These are phyloP conservation scores for Pythium pectinolyticum DNA, from an alignment of 352 stramenopile species.

Conservation along the genomic window DNA sequence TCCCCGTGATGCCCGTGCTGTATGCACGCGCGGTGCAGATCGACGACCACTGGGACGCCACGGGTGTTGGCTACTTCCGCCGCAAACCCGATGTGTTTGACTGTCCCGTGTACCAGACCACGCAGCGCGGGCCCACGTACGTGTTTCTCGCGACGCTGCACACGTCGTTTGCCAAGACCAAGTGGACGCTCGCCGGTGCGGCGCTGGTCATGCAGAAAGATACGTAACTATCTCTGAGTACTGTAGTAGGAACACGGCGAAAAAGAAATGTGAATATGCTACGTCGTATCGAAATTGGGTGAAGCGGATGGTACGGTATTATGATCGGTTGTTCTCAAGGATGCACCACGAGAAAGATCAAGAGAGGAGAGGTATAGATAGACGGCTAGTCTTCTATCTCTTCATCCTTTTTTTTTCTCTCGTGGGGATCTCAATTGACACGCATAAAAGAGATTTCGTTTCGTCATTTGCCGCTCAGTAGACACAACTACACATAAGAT, in stretches of 20 bases:
- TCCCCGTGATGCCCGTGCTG: constrained; percentile 85
- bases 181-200: constrained; percentile 93
- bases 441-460: constrained; percentile 13
- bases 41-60: constrained; percentile 92
- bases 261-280: too few relatives aligned
- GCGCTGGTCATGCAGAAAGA: constrained; percentile 94
- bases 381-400: too few relatives aligned
- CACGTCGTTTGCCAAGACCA: constrained; percentile 74
- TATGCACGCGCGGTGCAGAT: constrained; percentile 95
- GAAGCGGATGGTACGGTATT: too few relatives aligned
- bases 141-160: constrained; percentile 96
- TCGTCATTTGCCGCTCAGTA: constrained; percentile 17
- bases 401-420: too few relatives aligned
- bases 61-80: constrained; percentile 92
- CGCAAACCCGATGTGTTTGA: constrained; percentile 89
- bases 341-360: too few relatives aligned
- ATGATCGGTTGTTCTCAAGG: too few relatives aligned
- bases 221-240: too few relatives aligned
- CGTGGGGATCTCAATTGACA: constrained; percentile 29
- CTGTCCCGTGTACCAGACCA: constrained; percentile 96
- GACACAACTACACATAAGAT: neutral
- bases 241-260: too few relatives aligned
- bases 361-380: too few relatives aligned
- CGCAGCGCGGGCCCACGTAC: constrained; percentile 93
- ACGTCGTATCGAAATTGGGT: too few relatives aligned